Evolutionary conservation across 2,329 filamentous ascomycete species (phyloP).

Genomic region (Aspergillus aculeatus): DNA sequence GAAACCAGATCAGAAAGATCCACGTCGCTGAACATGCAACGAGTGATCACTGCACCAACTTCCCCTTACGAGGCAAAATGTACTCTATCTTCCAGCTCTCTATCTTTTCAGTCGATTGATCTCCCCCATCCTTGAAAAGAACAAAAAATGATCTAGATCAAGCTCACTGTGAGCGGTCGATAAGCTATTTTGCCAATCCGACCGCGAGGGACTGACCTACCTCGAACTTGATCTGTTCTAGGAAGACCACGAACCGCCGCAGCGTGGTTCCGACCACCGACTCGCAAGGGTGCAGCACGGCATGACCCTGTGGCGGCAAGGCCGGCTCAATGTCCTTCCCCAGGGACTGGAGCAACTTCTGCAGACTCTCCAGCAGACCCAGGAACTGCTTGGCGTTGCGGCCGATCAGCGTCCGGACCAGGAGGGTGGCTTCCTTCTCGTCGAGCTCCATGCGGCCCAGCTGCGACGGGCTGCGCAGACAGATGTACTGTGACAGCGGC

Average conservation of each 20-base stretch:
- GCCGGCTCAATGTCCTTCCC: slow-evolving; percentile 13
- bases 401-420: slow-evolving; percentile 25
- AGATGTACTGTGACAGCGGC: slow-evolving; percentile 23
- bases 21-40: background rate
- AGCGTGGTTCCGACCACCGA: slow-evolving; percentile 24
- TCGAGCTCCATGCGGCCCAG: slow-evolving; percentile 29
- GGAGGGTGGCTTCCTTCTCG: slow-evolving; percentile 22
- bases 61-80: too few relatives aligned
- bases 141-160: background rate
- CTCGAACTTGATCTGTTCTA: slow-evolving; percentile 25
- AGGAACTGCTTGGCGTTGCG: slow-evolving; percentile 23
- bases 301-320: slow-evolving; percentile 8
- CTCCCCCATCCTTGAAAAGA: background rate
- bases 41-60: background rate
- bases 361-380: slow-evolving; percentile 24
- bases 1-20: background rate
- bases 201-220: slow-evolving; percentile 8
- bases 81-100: background rate
- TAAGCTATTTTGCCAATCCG: background rate
- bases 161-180: background rate
- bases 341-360: slow-evolving; percentile 13
- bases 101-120: background rate
- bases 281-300: slow-evolving; percentile 19
- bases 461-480: slow-evolving; percentile 25
- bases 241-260: slow-evolving; percentile 22